Evolutionary conservation across 2,329 filamentous ascomycete genomes (phyloP).

Genomic region (Stagonosporopsis chrysanthemi): DNA sequence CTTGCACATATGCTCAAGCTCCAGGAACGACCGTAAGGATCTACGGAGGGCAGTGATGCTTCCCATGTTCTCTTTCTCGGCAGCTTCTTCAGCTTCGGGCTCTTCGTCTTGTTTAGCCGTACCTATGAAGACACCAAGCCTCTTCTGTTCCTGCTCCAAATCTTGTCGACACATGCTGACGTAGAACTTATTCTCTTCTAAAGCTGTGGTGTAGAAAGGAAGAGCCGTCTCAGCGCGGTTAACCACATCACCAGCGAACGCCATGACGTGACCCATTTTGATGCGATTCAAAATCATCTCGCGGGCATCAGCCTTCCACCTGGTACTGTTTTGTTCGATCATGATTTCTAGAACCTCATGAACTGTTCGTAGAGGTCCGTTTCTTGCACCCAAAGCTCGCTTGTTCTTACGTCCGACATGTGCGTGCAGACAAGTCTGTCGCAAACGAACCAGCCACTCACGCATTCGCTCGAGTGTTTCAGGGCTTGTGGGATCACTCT

Average conservation of each 20-base stretch:
- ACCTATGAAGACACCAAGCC: conserved; percentile 26
- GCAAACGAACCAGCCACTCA: conserved; percentile 75
- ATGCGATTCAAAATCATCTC: conserved; percentile 69
- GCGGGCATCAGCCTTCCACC: conserved; percentile 73
- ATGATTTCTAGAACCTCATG: conserved; percentile 88
- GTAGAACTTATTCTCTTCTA: conserved; percentile 53
- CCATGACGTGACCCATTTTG: conserved; percentile 77
- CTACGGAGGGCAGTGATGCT: conserved; percentile 67
- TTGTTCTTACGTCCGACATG: conserved; percentile 76
- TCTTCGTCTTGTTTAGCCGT: conserved; percentile 45
- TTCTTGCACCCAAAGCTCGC: conserved; percentile 66
- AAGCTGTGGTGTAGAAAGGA: conserved; percentile 68
- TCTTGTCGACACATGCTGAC: conserved; percentile 72
- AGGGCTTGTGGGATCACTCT: conserved; percentile 71
- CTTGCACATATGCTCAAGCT: conserved; percentile 79
- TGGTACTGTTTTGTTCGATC: conserved; percentile 81
- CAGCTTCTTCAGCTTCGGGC: conserved; percentile 45
- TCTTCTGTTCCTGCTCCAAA: conserved; percentile 61
- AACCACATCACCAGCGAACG: conserved; percentile 70
- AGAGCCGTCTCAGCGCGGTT: conserved; percentile 69
- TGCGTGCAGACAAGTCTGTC: conserved; percentile 86
- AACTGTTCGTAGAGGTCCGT: conserved; percentile 78
- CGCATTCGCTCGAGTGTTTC: conserved; percentile 74
- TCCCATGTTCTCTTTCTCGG: conserved; percentile 49
- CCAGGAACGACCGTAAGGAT: conserved; percentile 74